Percentiles rank a stretch among this genome's conserved stretches.
Conservation (phyloP, 176 grass and related monocot species). For the Musa itinerans region DNA sequence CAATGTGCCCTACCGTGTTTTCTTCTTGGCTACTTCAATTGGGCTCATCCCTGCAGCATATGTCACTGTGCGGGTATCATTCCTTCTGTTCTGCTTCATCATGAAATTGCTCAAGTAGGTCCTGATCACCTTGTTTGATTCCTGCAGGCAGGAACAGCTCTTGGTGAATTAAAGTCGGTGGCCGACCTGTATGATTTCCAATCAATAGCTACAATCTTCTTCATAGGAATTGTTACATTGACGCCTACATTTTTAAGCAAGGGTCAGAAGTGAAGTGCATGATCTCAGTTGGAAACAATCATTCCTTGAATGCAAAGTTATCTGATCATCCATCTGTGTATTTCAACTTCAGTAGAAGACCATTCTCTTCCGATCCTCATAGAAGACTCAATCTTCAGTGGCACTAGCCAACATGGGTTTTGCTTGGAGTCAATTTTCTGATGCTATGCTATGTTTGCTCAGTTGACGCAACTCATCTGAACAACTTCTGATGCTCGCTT, state of each 20-base stretch:
- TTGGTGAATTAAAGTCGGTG: neutral
- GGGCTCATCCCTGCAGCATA: conserved; percentile 17
- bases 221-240: conserved; percentile 14
- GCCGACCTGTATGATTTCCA: conserved; percentile 9
- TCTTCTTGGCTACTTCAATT: conserved; percentile 9
- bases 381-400: too few relatives aligned
- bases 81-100: neutral
- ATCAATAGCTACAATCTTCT: conserved; percentile 5
- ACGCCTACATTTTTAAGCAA: conserved; percentile 8
- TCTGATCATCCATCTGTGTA: too few relatives aligned
- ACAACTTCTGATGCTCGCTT: too few relatives aligned
- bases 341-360: too few relatives aligned
- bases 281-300: neutral
- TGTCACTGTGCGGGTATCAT: conserved; percentile 3
- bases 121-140: neutral
- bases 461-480: too few relatives aligned
- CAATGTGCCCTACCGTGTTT: conserved; percentile 7
- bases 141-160: conserved; percentile 7
- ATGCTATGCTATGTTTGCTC: too few relatives aligned
- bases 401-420: too few relatives aligned
- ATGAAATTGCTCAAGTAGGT: too few relatives aligned
- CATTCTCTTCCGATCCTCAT: too few relatives aligned
- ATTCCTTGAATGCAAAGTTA: neutral
- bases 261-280: neutral
- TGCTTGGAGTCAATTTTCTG: too few relatives aligned